Evolutionary conservation across 441 rosid genomes (phyloP).

Genomic region (Aleurites moluccanus): DNA sequence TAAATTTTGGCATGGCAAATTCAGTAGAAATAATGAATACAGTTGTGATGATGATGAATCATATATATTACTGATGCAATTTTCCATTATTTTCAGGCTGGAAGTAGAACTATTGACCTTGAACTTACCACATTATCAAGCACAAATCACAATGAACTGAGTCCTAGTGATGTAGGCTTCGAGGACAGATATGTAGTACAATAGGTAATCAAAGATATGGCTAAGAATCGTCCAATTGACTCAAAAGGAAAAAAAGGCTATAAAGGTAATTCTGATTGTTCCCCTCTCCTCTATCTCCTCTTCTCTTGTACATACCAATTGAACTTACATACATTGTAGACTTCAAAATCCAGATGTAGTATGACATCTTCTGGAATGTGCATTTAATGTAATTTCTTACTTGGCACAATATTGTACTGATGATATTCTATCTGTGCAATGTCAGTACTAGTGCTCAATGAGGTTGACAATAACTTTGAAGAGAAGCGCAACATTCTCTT

Average conservation of each 20-base stretch:
- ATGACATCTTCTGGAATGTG: neutral
- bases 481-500: constrained; percentile 98
- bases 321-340: neutral
- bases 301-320: neutral
- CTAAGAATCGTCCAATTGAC: constrained; percentile 88
- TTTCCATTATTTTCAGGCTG: constrained; percentile 52
- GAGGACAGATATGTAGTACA: constrained; percentile 94
- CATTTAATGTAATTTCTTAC: neutral
- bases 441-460: constrained; percentile 87
- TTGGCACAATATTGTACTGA: neutral
- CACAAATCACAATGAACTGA: constrained; percentile 83
- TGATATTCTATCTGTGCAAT: constrained; percentile 20
- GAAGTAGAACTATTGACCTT: constrained; percentile 79
- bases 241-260: constrained; percentile 76
- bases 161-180: constrained; percentile 93
- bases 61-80: neutral
- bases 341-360: neutral
- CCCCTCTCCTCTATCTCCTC: neutral
- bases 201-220: constrained; percentile 94
- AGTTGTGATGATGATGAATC: neutral
- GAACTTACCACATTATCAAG: constrained; percentile 90
- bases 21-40: neutral
- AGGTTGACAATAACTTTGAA: constrained; percentile 96
- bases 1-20: neutral
- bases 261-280: constrained; percentile 49